These are phyloP conservation scores for Coemansia sp. DNA, from an alignment of 192 early-diverging fungal species.

Conservation along the genomic window DNA sequence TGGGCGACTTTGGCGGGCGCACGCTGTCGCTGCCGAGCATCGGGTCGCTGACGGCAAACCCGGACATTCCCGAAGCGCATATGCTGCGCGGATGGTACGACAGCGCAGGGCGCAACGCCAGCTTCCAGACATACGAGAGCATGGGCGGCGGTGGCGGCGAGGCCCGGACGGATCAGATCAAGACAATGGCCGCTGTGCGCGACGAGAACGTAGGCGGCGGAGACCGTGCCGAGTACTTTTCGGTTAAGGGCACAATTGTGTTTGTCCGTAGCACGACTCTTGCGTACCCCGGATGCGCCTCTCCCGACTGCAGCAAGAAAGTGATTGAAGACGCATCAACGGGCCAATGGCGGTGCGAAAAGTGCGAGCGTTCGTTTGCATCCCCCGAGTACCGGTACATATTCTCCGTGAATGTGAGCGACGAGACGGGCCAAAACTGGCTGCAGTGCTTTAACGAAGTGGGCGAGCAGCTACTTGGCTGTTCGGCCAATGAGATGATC, in stretches of 20 bases:
- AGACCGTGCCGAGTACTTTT: conserved; percentile 77
- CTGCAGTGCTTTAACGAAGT: conserved; percentile 85
- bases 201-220: conserved; percentile 74
- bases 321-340: conserved; percentile 60
- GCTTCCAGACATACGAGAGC: conserved; percentile 43
- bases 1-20: conserved; percentile 84
- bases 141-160: conserved; percentile 26
- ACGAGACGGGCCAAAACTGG: conserved; percentile 80
- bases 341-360: conserved; percentile 87
- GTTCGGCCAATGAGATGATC: conserved; percentile 67
- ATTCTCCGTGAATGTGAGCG: conserved; percentile 65
- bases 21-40: conserved; percentile 55
- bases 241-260: conserved; percentile 65
- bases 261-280: conserved; percentile 70
- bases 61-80: conserved; percentile 75
- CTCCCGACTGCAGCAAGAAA: conserved; percentile 84
- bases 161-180: conserved; percentile 44
- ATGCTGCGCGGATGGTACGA: conserved; percentile 68
- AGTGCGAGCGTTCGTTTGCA: conserved; percentile 70
- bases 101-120: conserved; percentile 31
- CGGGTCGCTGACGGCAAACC: conserved; percentile 62
- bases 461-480: conserved; percentile 66
- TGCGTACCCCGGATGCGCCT: conserved; percentile 85
- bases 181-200: conserved; percentile 66
- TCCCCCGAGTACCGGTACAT: conserved; percentile 84